Evolutionary conservation across 2,329 filamentous ascomycete species (phyloP).

Genomic region (Apiospora arundinis): DNA sequence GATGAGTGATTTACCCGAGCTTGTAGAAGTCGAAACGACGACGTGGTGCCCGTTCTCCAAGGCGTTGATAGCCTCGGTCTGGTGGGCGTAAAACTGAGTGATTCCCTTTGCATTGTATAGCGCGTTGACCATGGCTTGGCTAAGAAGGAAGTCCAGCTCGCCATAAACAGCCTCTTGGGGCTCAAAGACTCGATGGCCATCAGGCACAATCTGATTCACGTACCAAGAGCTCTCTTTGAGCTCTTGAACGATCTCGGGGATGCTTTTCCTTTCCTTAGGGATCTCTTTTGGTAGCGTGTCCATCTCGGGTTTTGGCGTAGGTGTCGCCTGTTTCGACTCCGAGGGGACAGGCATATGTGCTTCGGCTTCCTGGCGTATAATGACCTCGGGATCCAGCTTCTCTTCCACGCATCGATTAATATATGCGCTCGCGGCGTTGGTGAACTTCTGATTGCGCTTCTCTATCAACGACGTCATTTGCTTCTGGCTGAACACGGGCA

Average conservation of each 20-base stretch:
- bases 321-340: constrained; percentile 43
- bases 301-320: constrained; percentile 39
- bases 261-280: constrained; percentile 77
- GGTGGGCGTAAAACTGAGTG: constrained; percentile 85
- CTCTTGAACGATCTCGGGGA: constrained; percentile 85
- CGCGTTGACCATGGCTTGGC: constrained; percentile 93
- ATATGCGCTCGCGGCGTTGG: constrained; percentile 76
- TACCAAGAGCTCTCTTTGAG: constrained; percentile 88
- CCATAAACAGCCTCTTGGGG: constrained; percentile 82
- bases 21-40: constrained; percentile 93
- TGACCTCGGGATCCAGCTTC: constrained; percentile 69
- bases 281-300: constrained; percentile 71
- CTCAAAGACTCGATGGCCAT: constrained; percentile 91
- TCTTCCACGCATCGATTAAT: constrained; percentile 74
- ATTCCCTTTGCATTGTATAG: constrained; percentile 92
- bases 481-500: constrained; percentile 92
- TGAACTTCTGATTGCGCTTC: constrained; percentile 86
- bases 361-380: constrained; percentile 64
- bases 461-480: constrained; percentile 90
- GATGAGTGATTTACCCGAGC: constrained; percentile 96
- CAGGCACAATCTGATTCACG: constrained; percentile 87
- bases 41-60: constrained; percentile 83
- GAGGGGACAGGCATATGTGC: constrained; percentile 68
- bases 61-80: constrained; percentile 91
- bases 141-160: constrained; percentile 83